These are phyloP conservation scores for Metschnikowia picachoensis DNA, from an alignment of 805 yeast species.

Conservation along the genomic window DNA sequence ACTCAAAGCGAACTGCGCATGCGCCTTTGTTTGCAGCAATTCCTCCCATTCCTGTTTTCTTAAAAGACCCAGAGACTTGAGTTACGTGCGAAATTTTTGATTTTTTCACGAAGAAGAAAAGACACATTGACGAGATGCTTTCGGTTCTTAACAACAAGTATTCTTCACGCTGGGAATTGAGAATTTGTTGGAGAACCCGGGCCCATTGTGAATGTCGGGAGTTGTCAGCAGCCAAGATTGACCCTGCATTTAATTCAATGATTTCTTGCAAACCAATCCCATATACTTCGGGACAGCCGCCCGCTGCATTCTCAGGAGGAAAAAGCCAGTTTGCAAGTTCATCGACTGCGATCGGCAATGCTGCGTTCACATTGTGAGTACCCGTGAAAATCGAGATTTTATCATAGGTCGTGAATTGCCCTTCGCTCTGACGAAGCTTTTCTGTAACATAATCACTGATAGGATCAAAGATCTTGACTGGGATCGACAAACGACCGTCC, in stretches of 20 bases:
- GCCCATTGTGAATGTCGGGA: slow-evolving; percentile 81
- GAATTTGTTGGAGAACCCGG: slow-evolving; percentile 52
- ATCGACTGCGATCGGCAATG: slow-evolving; percentile 38
- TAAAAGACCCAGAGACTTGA: slow-evolving; percentile 89
- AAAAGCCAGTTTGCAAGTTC: slow-evolving; percentile 79
- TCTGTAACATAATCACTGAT: slow-evolving; percentile 77
- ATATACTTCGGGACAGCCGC: slow-evolving; percentile 66
- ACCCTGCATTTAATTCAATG: slow-evolving; percentile 88
- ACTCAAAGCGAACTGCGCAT: slow-evolving; percentile 84
- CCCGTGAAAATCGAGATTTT: slow-evolving; percentile 71
- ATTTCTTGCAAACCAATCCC: slow-evolving; percentile 94
- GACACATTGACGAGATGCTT: slow-evolving; percentile 64
- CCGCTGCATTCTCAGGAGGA: slow-evolving; percentile 50
- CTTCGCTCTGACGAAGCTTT: slow-evolving; percentile 47
- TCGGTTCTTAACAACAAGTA: slow-evolving; percentile 71
- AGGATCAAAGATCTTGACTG: slow-evolving; percentile 83
- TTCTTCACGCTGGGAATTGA: slow-evolving; percentile 45
- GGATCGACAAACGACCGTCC: slow-evolving; percentile 56
- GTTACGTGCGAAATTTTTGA: slow-evolving; percentile 44
- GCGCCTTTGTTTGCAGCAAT: slow-evolving; percentile 97
- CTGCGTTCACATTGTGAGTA: slow-evolving; percentile 85
- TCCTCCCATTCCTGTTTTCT: slow-evolving; percentile 95
- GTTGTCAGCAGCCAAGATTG: slow-evolving; percentile 82
- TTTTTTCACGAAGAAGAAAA: slow-evolving; percentile 61
- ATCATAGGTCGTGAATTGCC: slow-evolving; percentile 57